Conservation (phyloP, 768 basidiomycete species). For the Agaricus subrufescens region DNA sequence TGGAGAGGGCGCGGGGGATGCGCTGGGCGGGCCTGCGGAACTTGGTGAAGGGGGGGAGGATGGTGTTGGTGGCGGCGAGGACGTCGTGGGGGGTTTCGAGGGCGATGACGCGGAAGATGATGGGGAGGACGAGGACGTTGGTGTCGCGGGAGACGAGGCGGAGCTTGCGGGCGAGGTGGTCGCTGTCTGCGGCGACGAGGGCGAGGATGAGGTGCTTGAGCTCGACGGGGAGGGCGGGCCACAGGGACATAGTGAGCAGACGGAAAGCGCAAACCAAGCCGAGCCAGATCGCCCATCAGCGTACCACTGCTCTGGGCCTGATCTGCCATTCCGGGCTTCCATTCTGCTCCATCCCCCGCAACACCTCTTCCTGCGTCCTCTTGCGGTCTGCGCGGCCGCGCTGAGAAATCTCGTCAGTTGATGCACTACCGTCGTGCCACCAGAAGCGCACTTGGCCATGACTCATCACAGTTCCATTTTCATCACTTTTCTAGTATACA, state of each 20-base stretch:
- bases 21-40: slow-evolving; percentile 10
- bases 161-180: slow-evolving; percentile 21
- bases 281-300: neutral
- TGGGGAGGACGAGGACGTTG: slow-evolving; percentile 29
- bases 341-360: neutral
- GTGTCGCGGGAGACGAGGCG: slow-evolving; percentile 28
- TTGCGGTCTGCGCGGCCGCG: too few relatives aligned
- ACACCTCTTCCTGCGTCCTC: too few relatives aligned
- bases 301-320: neutral
- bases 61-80: slow-evolving; percentile 24
- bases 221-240: slow-evolving; percentile 28
- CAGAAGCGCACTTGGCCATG: too few relatives aligned
- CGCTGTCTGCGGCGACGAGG: slow-evolving; percentile 20
- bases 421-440: too few relatives aligned
- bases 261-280: slow-evolving; percentile 6
- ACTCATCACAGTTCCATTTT: too few relatives aligned
- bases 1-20: slow-evolving; percentile 26
- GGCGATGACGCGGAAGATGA: slow-evolving; percentile 25
- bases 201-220: slow-evolving; percentile 28
- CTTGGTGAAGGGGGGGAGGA: slow-evolving; percentile 20
- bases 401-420: too few relatives aligned
- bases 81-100: slow-evolving; percentile 21
- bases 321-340: neutral
- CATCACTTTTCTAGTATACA: too few relatives aligned
- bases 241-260: slow-evolving; percentile 14